Percentiles rank a stretch among this genome's conserved stretches.
Evolutionary conservation across 140 eudicot genomes (phyloP).

Genomic region (Bidens hawaiensis): DNA sequence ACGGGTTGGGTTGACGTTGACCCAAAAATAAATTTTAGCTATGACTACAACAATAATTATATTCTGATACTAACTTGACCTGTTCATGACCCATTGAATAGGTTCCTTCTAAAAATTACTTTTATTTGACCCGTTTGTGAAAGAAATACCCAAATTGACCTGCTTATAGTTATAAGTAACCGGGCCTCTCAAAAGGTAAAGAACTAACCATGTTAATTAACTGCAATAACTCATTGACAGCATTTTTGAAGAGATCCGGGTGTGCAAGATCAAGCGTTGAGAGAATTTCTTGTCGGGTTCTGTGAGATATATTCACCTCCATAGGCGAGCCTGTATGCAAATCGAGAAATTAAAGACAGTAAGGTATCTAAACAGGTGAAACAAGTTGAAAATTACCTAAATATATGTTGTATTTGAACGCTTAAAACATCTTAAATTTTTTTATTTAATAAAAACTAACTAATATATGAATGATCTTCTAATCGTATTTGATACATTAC

Average conservation of each 20-base stretch:
- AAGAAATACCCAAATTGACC: neutral
- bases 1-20: constrained; percentile 1
- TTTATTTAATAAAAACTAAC: neutral
- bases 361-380: neutral
- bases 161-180: neutral
- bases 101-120: neutral
- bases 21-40: neutral
- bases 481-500: neutral
- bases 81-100: neutral
- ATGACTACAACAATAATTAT: neutral
- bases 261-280: constrained; percentile 66
- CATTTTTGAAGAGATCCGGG: constrained; percentile 61
- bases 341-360: neutral
- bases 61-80: neutral
- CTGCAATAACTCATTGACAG: constrained; percentile 64
- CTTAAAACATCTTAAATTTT: neutral
- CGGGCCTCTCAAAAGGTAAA: neutral
- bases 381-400: neutral
- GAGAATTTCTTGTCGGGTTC: constrained; percentile 69
- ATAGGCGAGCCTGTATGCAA: constrained; percentile 56
- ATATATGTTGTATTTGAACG: neutral
- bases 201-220: constrained; percentile 73
- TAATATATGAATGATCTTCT: neutral
- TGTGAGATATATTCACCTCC: constrained; percentile 92
- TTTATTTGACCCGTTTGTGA: neutral